Conservation (phyloP, 2,329 filamentous ascomycete species). For the Colletotrichum euphorbiae region DNA sequence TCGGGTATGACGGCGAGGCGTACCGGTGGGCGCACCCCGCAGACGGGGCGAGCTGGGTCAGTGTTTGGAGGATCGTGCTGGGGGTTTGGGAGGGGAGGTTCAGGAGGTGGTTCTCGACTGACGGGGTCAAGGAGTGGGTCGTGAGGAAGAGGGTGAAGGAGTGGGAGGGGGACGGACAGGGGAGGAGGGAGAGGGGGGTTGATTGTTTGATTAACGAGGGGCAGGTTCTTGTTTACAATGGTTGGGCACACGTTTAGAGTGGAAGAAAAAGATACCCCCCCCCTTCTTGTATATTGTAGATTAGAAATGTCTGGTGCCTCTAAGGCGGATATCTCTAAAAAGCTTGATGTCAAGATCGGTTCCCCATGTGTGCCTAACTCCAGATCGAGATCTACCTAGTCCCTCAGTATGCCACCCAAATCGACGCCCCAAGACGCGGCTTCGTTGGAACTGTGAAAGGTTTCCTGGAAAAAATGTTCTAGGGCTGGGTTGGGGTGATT, state of each 20-base stretch:
- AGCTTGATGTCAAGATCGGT: no score
- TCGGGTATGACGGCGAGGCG: slow-evolving; percentile 69
- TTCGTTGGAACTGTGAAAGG: no score
- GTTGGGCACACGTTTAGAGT: slow-evolving; percentile 67
- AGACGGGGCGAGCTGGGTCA: slow-evolving; percentile 56
- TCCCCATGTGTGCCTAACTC: no score
- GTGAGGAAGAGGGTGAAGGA: slow-evolving; percentile 52
- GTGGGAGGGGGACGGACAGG: slow-evolving; percentile 52
- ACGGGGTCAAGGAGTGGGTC: slow-evolving; percentile 44
- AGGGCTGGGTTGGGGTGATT: no score
- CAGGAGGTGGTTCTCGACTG: slow-evolving; percentile 54
- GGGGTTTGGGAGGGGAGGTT: slow-evolving; percentile 71
- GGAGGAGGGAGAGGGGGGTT: slow-evolving; percentile 57
- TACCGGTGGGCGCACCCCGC: slow-evolving; percentile 61
- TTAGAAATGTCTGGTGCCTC: not conserved
- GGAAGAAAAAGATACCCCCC: slow-evolving; percentile 24
- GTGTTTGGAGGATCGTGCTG: slow-evolving; percentile 58
- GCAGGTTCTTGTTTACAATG: slow-evolving; percentile 67
- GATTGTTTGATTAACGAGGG: slow-evolving; percentile 71
- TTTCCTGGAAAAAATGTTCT: not conserved
- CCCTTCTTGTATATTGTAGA: not conserved
- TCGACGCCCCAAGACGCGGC: slow-evolving; percentile 5
- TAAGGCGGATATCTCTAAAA: no score
- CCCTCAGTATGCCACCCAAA: slow-evolving; percentile 11
- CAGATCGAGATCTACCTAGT: not conserved